Base-by-base conservation (phyloP, 768 basidiomycete genomes). In the Harrya chromipes region DNA sequence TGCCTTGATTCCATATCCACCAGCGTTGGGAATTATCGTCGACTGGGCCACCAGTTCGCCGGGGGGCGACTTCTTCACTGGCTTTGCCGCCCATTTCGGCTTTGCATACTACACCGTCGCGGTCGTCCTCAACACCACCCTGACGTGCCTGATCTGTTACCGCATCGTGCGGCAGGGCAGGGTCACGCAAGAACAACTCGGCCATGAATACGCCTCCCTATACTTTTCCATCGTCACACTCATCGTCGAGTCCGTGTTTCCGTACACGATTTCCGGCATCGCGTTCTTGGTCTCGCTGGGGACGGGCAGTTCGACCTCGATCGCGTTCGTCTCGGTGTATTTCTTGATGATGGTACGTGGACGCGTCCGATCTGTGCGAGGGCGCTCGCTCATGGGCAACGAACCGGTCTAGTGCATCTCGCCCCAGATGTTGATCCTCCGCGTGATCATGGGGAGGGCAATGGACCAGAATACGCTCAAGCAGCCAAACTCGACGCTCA, bases 191-290 rank as follows among this genome's bases (percentile, higher is more conserved):
- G 26, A 50, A 24, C 19, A 47, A 2, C 20, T 47, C 13, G 21
- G 23, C 7, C 14, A 4, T 11, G 40, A 26, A 21, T 40, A 14
- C 37, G 43, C 24, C 3, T 42, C 26, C 16, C 29, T 11, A 17
- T 37, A 19, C 33, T 47, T 29, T 19, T 27, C 27, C 6, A 41
- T 42, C 9, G 43, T 38, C 17, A 36, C 43, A 4, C 57, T 57
- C 14, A 9, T 53, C 12, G 36, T 57, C 35, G 55, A 57, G 33
- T 50, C 48, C 20, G 55, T 51, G 14, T 26, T 57, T 4, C 56
- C 54, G 11, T 55, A 55, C 23, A 45, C 43, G 8, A 19, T 57
- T 16, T 17, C 47, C 13, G 46, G 55, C 0, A 52, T 53, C 13
- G 46, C 56, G 10, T 43, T 57, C 11, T n/a, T 52, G 17, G 43